phyloP scores from a whole-genome alignment of 2,329 filamentous ascomycete species.

The Paecilomyces formosus region DNA sequence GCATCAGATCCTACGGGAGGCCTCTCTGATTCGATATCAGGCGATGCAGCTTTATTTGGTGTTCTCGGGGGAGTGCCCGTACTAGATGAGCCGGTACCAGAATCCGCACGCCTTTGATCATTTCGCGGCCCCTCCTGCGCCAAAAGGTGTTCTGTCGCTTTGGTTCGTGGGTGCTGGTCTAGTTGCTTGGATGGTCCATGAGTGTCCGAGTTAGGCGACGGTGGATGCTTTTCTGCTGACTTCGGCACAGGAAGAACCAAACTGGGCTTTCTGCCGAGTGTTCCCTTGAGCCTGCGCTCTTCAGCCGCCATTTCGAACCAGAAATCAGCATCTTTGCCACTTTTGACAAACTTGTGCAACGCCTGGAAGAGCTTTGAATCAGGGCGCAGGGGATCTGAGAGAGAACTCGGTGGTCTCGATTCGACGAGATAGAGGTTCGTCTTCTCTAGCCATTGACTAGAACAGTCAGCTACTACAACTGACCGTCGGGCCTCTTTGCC shows the following conservation, averaged over 20 bases:
- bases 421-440: slow-evolving; percentile 3
- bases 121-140: not conserved
- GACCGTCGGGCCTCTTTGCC: too few relatives aligned
- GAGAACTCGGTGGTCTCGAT: not conserved
- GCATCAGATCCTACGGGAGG: not conserved
- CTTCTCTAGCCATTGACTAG: slow-evolving; percentile 6
- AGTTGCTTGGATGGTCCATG: not conserved
- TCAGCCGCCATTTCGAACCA: slow-evolving; percentile 3
- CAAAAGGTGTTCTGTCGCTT: not conserved
- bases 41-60: not conserved
- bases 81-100: not conserved
- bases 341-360: not conserved
- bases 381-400: not conserved
- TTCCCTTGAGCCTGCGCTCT: not conserved
- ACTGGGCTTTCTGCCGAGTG: not conserved
- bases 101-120: not conserved
- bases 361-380: not conserved
- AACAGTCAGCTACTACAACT: not conserved
- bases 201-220: not conserved
- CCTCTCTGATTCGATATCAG: not conserved
- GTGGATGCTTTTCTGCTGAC: not conserved
- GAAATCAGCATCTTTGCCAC: not conserved
- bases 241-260: not conserved
- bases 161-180: not conserved
- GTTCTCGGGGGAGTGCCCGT: not conserved